Conservation (phyloP, 306 rosid genomes). For the Trichosanthes cucumerina region DNA sequence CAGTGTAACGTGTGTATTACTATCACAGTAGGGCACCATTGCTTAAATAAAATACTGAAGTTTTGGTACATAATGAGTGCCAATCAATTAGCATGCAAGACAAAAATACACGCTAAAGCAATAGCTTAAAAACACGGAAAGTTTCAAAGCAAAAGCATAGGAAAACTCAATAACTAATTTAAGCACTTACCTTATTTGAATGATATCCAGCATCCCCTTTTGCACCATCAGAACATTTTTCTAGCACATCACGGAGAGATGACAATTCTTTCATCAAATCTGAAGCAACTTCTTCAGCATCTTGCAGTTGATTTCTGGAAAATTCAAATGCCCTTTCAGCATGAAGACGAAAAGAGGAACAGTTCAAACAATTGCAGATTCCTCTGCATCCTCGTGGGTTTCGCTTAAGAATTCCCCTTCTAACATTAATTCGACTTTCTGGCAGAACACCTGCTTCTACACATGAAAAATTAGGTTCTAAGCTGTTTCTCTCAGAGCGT, state of each 20-base stretch:
- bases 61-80: neutral
- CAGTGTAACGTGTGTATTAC: neutral
- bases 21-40: neutral
- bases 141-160: neutral
- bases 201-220: conserved; percentile 14
- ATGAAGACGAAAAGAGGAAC: conserved; percentile 66
- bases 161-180: neutral
- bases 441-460: conserved; percentile 13
- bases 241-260: conserved; percentile 34
- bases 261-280: conserved; percentile 62
- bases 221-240: conserved; percentile 24
- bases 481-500: conserved; percentile 18
- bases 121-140: neutral
- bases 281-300: conserved; percentile 57
- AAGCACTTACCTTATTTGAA: conserved; percentile 33
- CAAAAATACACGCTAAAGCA: neutral
- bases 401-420: conserved; percentile 51
- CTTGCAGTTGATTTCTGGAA: conserved; percentile 66
- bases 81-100: neutral
- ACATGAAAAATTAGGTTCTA: conserved; percentile 17
- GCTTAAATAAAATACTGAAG: neutral
- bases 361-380: conserved; percentile 70
- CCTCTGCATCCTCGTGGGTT: conserved; percentile 93
- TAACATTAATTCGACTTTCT: conserved; percentile 3
- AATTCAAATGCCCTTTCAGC: conserved; percentile 90